phyloP scores from a whole-genome alignment of 192 early-diverging fungal species.

The Coemansia sp. region DNA sequence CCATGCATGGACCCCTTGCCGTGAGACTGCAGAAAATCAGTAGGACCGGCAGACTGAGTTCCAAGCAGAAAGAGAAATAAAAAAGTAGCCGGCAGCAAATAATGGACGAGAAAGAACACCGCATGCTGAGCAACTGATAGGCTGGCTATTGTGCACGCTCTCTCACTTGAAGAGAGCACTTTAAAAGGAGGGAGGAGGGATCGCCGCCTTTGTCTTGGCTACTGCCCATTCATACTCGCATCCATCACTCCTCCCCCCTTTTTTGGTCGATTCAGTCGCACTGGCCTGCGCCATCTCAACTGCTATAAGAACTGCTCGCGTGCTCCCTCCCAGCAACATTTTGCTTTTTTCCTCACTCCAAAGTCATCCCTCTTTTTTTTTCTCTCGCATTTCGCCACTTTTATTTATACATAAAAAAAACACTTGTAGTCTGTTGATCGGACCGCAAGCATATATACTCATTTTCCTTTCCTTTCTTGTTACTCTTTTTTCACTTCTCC shows the following conservation, averaged over 20 bases:
- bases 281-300: background rate
- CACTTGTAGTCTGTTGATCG: constrained; percentile 9
- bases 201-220: constrained; percentile 8
- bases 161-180: background rate
- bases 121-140: background rate
- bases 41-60: background rate
- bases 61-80: background rate
- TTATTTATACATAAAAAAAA: background rate
- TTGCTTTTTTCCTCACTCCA: constrained; percentile 1
- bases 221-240: constrained; percentile 1
- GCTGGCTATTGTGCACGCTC: background rate
- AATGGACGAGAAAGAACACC: background rate
- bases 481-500: background rate
- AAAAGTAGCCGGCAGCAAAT: background rate
- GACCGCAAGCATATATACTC: background rate
- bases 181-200: constrained; percentile 2
- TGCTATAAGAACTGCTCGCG: constrained; percentile 4
- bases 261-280: background rate
- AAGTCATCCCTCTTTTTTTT: background rate
- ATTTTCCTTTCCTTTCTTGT: background rate
- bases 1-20: background rate
- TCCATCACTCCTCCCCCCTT: background rate
- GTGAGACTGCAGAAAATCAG: constrained; percentile 7
- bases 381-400: background rate
- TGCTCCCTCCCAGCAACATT: background rate